Evolutionary conservation across 176 grass and related monocot species (phyloP), one percentile per base, ranked within the genome.

Genomic region (Puya raimondii): DNA sequence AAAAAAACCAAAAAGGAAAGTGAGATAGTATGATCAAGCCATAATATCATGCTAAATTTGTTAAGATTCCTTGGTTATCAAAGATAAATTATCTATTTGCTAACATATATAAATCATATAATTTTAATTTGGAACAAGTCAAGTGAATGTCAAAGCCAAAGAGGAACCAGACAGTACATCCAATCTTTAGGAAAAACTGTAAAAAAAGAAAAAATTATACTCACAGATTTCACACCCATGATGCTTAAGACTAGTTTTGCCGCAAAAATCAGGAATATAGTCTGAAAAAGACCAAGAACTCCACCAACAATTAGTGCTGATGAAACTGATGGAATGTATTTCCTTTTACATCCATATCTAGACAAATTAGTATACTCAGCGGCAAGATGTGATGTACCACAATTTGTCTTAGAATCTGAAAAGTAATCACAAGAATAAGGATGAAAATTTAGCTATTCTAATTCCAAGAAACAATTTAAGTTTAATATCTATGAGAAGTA

Each of bases 241-340:
- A 63, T n/a, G 9, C 61, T 68, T 52, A 77, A 69, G 52, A 77
- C 33, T 33, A 53, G 33, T 63, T 69, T 77, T 29, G 75, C 75
- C 17, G 51, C 52, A 20, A 63, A 61, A 61, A 50, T 17, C 14
- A 77, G 42, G 16, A 77, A 26, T 1, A 77, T 0, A 17, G 75
- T 58, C 67, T 77, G 53, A 12, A 77, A 13, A 50, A 77, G 53
- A 16, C 75, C 75, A 77, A 77, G 75, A 26, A 77, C 25, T 12
- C 75, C 66, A 17, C 75, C 75, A 77, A 77, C 22, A 59, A 63
- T 13, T 69, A 77, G n/a, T 49, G 75, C 75, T 50, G 75, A 77
- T 58, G 65, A 63, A 12, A 47, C 75, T 63, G 75, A 69, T 23
- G 75, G 75, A 61, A 97, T 85, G 42, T 66, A 71, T 47, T 76